Evolutionary conservation across 2,329 filamentous ascomycete genomes (phyloP).

Genomic region (Lachnellula willkommii): DNA sequence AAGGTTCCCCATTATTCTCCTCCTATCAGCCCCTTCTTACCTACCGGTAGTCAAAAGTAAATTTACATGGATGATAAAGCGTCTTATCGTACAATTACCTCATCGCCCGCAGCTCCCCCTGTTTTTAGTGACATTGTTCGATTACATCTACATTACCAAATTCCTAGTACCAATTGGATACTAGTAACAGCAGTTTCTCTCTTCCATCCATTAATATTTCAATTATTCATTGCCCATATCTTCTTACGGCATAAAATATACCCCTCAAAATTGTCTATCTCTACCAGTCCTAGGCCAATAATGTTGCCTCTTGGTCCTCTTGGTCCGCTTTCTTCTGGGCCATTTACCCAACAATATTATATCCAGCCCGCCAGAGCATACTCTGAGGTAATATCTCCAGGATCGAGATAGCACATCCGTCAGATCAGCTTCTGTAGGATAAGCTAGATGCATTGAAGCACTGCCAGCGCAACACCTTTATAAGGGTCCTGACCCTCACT

Average conservation of each 20-base stretch:
- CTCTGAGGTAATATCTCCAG: constrained; percentile 14
- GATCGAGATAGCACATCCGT: constrained; percentile 14
- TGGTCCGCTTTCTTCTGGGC: background rate
- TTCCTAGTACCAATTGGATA: constrained; percentile 11
- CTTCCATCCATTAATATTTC: background rate
- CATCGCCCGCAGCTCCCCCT: constrained; percentile 6
- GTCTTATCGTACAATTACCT: constrained; percentile 12
- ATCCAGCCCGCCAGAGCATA: background rate
- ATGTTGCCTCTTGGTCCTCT: background rate
- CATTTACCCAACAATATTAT: constrained; percentile 15
- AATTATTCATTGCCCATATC: background rate
- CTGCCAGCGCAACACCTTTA: constrained; percentile 18
- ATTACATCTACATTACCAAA: constrained; percentile 22
- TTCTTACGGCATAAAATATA: background rate
- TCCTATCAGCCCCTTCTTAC: background rate
- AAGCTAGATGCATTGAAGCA: constrained; percentile 10
- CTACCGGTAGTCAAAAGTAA: too few relatives aligned
- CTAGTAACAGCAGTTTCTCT: background rate
- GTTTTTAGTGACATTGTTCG: constrained; percentile 4
- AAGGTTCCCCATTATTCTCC: background rate
- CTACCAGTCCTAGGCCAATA: constrained; percentile 6
- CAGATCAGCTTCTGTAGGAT: constrained; percentile 5
- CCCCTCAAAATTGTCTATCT: constrained; percentile 13
- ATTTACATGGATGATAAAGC: constrained; percentile 10
- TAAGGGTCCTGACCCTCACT: constrained; percentile 12